Percentiles rank a stretch among this genome's conserved stretches.
Conservation (phyloP, 2,329 filamentous ascomycete species). For the Gliomastix tumulicola region DNA sequence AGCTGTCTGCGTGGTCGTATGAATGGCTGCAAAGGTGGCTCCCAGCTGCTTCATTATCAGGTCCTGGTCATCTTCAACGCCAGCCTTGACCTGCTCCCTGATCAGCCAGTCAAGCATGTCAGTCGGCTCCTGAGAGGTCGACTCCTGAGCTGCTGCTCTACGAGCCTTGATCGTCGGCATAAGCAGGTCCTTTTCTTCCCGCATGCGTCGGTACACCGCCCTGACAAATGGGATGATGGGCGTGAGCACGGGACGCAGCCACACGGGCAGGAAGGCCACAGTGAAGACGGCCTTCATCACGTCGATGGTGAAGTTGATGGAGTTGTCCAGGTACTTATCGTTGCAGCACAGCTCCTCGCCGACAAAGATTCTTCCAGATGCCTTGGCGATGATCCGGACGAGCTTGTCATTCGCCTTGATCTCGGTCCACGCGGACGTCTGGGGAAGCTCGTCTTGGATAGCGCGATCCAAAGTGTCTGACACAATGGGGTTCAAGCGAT, state of each 20-base stretch:
- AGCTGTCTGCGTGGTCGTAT: slow-evolving; percentile 37
- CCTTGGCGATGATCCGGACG: slow-evolving; percentile 36
- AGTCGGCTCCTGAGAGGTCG: slow-evolving; percentile 23
- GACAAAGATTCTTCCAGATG: slow-evolving; percentile 39
- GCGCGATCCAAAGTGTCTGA: slow-evolving; percentile 26
- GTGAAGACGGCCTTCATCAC: slow-evolving; percentile 25
- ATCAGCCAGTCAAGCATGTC: slow-evolving; percentile 43
- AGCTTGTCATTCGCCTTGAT: slow-evolving; percentile 31
- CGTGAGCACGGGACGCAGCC: slow-evolving; percentile 23
- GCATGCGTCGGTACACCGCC: slow-evolving; percentile 19
- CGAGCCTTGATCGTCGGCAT: slow-evolving; percentile 24
- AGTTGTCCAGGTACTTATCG: slow-evolving; percentile 34
- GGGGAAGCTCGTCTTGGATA: slow-evolving; percentile 23
- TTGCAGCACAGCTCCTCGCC: slow-evolving; percentile 36
- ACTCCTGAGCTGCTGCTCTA: slow-evolving; percentile 8
- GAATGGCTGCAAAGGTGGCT: slow-evolving; percentile 42
- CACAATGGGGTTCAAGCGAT: slow-evolving; percentile 26
- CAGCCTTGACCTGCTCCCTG: slow-evolving; percentile 25
- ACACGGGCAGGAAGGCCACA: slow-evolving; percentile 17
- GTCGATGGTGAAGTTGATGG: slow-evolving; percentile 40
- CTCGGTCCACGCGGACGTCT: slow-evolving; percentile 28
- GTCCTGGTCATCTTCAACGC: slow-evolving; percentile 19
- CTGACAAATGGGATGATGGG: slow-evolving; percentile 23
- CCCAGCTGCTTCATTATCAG: slow-evolving; percentile 33
- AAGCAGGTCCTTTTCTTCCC: slow-evolving; percentile 24